Evolutionary conservation across 176 grass and related monocot species (phyloP), one percentile per base, ranked within the genome.

Genomic region (Avena insularis): DNA sequence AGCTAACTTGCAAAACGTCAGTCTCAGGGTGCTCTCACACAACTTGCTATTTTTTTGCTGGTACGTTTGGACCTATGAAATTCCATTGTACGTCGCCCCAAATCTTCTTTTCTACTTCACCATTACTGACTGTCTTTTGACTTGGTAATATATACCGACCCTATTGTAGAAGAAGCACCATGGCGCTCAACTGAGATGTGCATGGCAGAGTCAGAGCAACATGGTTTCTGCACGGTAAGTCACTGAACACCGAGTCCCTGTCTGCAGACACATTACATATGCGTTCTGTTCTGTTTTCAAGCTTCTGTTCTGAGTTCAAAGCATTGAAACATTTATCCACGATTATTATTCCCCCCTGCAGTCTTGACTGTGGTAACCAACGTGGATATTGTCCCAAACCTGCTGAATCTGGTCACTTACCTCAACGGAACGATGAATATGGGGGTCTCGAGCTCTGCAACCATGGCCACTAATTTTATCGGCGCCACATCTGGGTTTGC

Each of bases 391-490:
- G 6, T 90, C 14, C 79, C 91, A 15, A 87, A 82, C 71, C 25
- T 89, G 25, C 77, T 89, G 77, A 95, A 93, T 81, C 68, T 95
- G 88, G 91, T 91, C 50, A 86, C 56, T 12, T 93, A 93, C 69
- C 75, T 95, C 58, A 36, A 75, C 16, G 70, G 77, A 56, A 91
- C 80, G 51, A 92, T 95, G 84, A 84, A 95, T 81, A 92, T 88
- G 84, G 89, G 86, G 50, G 78, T 95, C n/a, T 69, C 88, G 4
- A 73, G 78, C 77, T 92, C 91, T 25, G 58, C 89, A 29, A 95
- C 87, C 11, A 92, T 72, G 6, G 61, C 89, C 40, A 91, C 91
- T 40, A 95, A 95, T 82, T 70, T 89, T 23, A 1, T 89, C 23
- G 93, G 91, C 1, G 91, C 84, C 6, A 77, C 67, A 3, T 85